phyloP scores from a whole-genome alignment of 164 flowering plant genomes.

The Piper betle region DNA sequence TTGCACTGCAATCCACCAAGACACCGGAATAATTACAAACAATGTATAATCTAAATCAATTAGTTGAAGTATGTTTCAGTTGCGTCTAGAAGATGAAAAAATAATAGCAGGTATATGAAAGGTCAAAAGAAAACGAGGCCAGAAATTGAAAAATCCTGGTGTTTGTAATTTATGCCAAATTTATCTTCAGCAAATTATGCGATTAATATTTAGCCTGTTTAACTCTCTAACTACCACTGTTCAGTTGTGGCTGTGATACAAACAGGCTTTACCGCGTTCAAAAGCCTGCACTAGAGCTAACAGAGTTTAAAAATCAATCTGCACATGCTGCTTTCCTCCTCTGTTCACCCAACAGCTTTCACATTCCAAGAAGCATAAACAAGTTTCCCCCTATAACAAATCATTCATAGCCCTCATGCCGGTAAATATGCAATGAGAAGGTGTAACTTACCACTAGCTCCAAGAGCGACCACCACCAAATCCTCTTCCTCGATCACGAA shows the following conservation, averaged over 20 bases:
- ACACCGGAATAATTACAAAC: too few species aligned
- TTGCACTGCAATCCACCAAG: too few species aligned
- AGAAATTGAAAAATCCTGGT: too few species aligned
- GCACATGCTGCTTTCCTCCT: background rate
- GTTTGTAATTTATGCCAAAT: too few species aligned
- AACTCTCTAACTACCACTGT: background rate
- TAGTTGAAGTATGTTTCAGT: too few species aligned
- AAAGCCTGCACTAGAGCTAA: background rate
- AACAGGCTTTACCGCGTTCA: background rate
- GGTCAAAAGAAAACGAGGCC: too few species aligned
- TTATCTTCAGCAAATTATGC: background rate
- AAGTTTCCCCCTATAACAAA: background rate
- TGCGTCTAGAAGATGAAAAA: too few species aligned
- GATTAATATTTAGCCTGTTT: background rate
- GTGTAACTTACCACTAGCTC: slow-evolving; percentile 18
- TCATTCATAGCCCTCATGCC: background rate
- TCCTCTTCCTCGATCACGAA: slow-evolving; percentile 72
- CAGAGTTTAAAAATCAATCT: background rate
- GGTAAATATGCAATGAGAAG: background rate
- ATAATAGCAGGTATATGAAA: too few species aligned
- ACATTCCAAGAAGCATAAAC: background rate
- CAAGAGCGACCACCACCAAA: slow-evolving; percentile 50
- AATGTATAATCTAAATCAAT: too few species aligned
- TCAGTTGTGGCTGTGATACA: background rate
- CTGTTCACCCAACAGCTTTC: background rate